Evolutionary conservation across 768 basidiomycete genomes (phyloP).

Genomic region (Termitomyces sp.): DNA sequence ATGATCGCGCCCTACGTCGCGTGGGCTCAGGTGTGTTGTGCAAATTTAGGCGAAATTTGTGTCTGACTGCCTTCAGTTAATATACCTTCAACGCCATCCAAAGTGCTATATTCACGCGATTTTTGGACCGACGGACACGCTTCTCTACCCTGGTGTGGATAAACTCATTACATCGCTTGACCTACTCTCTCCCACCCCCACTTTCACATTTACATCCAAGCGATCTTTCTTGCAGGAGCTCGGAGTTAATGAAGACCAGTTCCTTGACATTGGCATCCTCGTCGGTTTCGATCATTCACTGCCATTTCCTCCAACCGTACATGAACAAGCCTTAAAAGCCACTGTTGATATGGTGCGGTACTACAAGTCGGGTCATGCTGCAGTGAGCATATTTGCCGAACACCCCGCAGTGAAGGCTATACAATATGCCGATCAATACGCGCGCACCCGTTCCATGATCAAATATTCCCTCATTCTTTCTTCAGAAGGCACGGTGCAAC

Average conservation of each 20-base stretch:
- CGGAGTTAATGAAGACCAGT: constrained; percentile 77
- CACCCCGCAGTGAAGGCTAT: constrained; percentile 78
- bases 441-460: constrained; percentile 86
- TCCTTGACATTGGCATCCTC: constrained; percentile 90
- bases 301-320: constrained; percentile 76
- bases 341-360: constrained; percentile 91
- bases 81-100: constrained; percentile 89
- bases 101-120: constrained; percentile 95
- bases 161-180: constrained; percentile 88
- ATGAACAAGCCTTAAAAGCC: constrained; percentile 77
- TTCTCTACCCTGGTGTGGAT: constrained; percentile 84
- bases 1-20: constrained; percentile 93
- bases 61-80: constrained; percentile 49
- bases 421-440: constrained; percentile 81
- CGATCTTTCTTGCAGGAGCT: constrained; percentile 55
- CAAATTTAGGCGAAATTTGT: background rate
- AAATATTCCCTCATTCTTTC: constrained; percentile 88
- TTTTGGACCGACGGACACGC: constrained; percentile 84
- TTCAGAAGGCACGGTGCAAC: constrained; percentile 77
- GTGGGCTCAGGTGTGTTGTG: constrained; percentile 80
- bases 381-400: constrained; percentile 71
- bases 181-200: constrained; percentile 56
- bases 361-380: constrained; percentile 84
- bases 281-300: constrained; percentile 82
- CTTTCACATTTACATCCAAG: constrained; percentile 86